Conservation (phyloP, 1,139 yeast species). For the Yamadazyma atmosphaerica region DNA sequence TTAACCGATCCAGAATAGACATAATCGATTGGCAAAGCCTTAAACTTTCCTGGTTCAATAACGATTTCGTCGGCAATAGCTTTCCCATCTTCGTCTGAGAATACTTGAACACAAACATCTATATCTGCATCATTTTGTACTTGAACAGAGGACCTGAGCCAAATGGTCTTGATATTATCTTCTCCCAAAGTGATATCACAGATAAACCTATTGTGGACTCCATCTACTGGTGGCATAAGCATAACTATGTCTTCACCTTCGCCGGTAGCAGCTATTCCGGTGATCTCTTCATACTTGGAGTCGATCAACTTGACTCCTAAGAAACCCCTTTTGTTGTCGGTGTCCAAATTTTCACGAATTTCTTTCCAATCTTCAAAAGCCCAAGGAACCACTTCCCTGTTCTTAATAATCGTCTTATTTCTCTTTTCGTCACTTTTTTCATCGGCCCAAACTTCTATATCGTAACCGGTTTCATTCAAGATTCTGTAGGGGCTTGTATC, state of each 20-base stretch:
- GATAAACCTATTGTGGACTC: conserved; percentile 70
- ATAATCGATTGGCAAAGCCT: conserved; percentile 71
- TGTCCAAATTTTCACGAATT: conserved; percentile 76
- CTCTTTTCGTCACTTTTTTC: conserved; percentile 18
- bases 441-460: conserved; percentile 76
- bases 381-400: conserved; percentile 70
- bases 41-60: conserved; percentile 54
- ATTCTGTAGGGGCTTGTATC: conserved; percentile 81
- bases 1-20: conserved; percentile 61
- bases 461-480: conserved; percentile 81
- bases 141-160: conserved; percentile 71
- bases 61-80: conserved; percentile 22
- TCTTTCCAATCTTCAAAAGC: conserved; percentile 93
- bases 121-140: conserved; percentile 73
- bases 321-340: conserved; percentile 59
- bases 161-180: conserved; percentile 76
- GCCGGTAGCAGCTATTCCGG: conserved; percentile 63
- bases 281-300: conserved; percentile 54
- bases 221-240: conserved; percentile 60
- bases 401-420: conserved; percentile 33
- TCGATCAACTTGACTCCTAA: conserved; percentile 61
- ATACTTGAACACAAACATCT: conserved; percentile 47
- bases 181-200: conserved; percentile 70
- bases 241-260: conserved; percentile 83
- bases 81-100: conserved; percentile 15